These are phyloP conservation scores for Dalbergia oliveri DNA, from an alignment of 306 rosid species.

Conservation along the genomic window DNA sequence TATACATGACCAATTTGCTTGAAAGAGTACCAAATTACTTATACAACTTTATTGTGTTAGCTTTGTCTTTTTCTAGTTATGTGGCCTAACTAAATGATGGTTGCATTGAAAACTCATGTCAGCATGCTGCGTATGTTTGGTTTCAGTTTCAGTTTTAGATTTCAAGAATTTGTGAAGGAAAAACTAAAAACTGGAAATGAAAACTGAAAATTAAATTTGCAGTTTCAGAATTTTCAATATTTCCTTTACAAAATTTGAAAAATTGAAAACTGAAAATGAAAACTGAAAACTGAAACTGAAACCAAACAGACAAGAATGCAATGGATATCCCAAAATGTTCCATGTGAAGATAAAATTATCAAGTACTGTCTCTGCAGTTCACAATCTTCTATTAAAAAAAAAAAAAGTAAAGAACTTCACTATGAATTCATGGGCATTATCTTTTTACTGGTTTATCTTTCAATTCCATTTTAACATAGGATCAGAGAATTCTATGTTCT, in stretches of 20 bases:
- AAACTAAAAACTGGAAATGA: too few species aligned
- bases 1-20: conserved; percentile 13
- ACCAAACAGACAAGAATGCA: too few species aligned
- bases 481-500: background rate
- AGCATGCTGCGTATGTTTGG: too few species aligned
- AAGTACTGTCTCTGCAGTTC: background rate
- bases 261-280: too few species aligned
- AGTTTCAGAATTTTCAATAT: too few species aligned
- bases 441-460: background rate
- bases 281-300: too few species aligned
- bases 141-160: too few species aligned
- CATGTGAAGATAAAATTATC: conserved; percentile 1
- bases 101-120: background rate
- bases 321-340: background rate
- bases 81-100: background rate
- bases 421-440: conserved; percentile 1
- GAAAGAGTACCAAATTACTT: conserved; percentile 29
- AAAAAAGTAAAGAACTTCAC: background rate
- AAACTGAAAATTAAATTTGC: too few species aligned
- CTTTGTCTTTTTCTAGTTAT: background rate
- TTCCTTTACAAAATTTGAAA: too few species aligned
- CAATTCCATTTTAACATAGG: conserved; percentile 10
- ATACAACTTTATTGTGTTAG: background rate
- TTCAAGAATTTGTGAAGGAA: too few species aligned
- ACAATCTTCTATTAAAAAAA: background rate